A percentile compares a stretch with the other conserved stretches of the same genome.
These are phyloP conservation scores for Trametes punicea DNA, from an alignment of 768 basidiomycete genomes.

Conservation along the genomic window DNA sequence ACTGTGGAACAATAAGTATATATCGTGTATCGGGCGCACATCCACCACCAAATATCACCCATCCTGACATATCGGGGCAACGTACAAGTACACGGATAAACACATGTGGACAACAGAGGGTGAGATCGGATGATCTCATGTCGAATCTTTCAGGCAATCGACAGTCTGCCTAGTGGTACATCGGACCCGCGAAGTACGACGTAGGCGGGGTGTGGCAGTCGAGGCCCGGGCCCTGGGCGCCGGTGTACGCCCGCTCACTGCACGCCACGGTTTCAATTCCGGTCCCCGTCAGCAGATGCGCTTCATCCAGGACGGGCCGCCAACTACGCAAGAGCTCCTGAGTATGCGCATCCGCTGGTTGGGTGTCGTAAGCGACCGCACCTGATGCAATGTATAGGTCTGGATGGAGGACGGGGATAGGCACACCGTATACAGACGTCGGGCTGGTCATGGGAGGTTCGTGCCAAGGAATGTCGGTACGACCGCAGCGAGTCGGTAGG, in stretches of 20 bases:
- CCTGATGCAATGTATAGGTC: conserved; percentile 8
- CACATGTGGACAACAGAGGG: not conserved
- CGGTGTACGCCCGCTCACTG: not conserved
- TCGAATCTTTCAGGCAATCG: conserved; percentile 6
- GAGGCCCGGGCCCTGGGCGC: not conserved
- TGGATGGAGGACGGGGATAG: conserved; percentile 6
- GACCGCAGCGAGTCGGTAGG: not conserved
- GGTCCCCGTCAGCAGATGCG: not conserved
- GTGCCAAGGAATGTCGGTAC: not conserved
- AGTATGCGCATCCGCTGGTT: not conserved
- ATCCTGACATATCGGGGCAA: not conserved
- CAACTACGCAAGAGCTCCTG: conserved; percentile 8
- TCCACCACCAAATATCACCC: not conserved
- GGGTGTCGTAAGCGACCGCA: not conserved
- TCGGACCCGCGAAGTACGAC: conserved; percentile 11
- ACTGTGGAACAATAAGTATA: not conserved
- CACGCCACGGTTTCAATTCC: not conserved
- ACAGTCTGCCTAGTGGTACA: conserved; percentile 4
- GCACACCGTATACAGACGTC: not conserved
- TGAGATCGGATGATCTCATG: not conserved
- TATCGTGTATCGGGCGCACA: not conserved
- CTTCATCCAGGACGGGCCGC: conserved; percentile 5
- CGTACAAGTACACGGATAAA: conserved; percentile 7
- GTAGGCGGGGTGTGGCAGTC: conserved; percentile 3
- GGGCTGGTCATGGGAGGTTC: not conserved